Evolutionary conservation across 2,329 filamentous ascomycete genomes (phyloP).

Genomic region (Cyanodermella asteris): DNA sequence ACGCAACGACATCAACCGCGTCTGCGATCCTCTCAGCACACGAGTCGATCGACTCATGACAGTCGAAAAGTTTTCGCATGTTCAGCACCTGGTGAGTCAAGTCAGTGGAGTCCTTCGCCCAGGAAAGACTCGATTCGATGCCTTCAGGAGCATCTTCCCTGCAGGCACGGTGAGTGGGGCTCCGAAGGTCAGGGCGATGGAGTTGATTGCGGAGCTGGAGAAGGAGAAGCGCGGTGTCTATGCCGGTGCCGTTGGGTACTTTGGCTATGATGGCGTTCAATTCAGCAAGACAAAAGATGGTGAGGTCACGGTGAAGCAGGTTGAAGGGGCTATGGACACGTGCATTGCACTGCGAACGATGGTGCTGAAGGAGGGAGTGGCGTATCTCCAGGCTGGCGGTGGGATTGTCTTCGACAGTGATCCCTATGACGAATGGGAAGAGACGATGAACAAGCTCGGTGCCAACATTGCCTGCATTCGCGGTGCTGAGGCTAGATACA

Average conservation of each 20-base stretch:
- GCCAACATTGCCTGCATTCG: constrained; percentile 79
- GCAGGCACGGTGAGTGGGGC: constrained; percentile 89
- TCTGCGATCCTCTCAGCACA: constrained; percentile 76
- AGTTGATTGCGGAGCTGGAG: constrained; percentile 86
- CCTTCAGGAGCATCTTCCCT: constrained; percentile 89
- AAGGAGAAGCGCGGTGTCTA: constrained; percentile 87
- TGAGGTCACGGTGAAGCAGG: constrained; percentile 19
- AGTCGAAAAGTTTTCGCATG: constrained; percentile 84
- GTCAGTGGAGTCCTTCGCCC: constrained; percentile 74
- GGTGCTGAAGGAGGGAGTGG: constrained; percentile 75
- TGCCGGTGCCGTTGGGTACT: constrained; percentile 90
- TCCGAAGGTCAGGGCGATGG: constrained; percentile 91
- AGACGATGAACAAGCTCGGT: constrained; percentile 90
- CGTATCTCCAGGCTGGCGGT: constrained; percentile 69
- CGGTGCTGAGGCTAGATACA: constrained; percentile 56
- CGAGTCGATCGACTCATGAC: constrained; percentile 88
- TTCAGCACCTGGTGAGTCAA: constrained; percentile 91
- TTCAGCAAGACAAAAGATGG: constrained; percentile 22
- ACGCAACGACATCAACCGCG: constrained; percentile 87
- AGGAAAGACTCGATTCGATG: constrained; percentile 78
- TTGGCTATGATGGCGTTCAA: constrained; percentile 57
- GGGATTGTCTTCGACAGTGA: constrained; percentile 92
- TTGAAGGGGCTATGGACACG: constrained; percentile 80
- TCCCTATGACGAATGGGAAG: constrained; percentile 73
- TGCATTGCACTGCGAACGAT: constrained; percentile 72